A percentile compares a stretch with the other conserved stretches of the same genome.
Evolutionary conservation across 2,329 filamentous ascomycete species (phyloP).

Genomic region (Aureobasidium sp.): DNA sequence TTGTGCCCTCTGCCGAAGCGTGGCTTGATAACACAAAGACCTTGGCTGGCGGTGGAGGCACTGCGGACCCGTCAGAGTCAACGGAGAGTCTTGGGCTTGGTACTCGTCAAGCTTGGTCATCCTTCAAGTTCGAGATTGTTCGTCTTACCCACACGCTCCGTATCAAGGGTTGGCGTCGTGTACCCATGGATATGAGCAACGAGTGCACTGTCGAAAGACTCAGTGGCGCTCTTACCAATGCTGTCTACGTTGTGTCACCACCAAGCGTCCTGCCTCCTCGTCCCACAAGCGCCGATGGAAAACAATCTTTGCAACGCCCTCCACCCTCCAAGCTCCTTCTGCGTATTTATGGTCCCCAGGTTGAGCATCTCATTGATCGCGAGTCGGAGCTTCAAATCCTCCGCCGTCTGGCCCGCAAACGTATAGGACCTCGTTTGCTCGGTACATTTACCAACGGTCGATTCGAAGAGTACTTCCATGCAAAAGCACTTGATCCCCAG

Average conservation of each 20-base stretch:
- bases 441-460: conserved; percentile 92
- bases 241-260: conserved; percentile 88
- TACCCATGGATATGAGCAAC: conserved; percentile 64
- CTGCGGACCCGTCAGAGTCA: conserved; percentile 26
- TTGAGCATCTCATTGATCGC: conserved; percentile 90
- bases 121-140: conserved; percentile 87
- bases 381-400: conserved; percentile 84
- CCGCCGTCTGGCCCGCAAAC: conserved; percentile 77
- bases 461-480: conserved; percentile 91
- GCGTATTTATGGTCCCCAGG: conserved; percentile 89
- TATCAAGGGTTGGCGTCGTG: conserved; percentile 83
- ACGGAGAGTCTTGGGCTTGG: conserved; percentile 42
- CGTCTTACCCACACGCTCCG: conserved; percentile 81
- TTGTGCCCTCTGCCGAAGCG: conserved; percentile 81
- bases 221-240: conserved; percentile 91
- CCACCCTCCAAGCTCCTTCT: conserved; percentile 69
- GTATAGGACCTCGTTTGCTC: conserved; percentile 82
- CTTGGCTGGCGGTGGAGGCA: conserved; percentile 62
- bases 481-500: conserved; percentile 66
- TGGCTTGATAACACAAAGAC: conserved; percentile 87
- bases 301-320: conserved; percentile 19
- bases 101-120: conserved; percentile 57
- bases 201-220: conserved; percentile 65
- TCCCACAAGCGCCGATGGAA: conserved; percentile 30
- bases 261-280: conserved; percentile 53